Base-by-base conservation (phyloP, 1,284 basidiomycete genomes). In the Malassezia vespertilionis region DNA sequence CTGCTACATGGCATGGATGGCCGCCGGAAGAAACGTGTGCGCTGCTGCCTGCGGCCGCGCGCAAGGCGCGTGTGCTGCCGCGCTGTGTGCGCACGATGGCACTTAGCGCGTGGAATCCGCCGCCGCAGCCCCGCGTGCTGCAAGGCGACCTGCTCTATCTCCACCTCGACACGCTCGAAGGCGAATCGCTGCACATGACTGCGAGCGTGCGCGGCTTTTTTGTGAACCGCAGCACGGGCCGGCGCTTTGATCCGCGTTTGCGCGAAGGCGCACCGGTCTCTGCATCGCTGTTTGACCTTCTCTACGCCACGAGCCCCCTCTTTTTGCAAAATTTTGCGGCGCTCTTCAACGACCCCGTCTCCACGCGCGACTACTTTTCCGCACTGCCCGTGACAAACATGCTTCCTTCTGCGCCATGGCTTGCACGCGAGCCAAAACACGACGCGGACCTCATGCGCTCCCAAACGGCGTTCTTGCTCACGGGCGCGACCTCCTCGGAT, bases 41-140 rank as follows among this genome's bases (percentile, higher is more conserved):
- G 41, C 63, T 74, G 23, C 49, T 72, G 22, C 72, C 73, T 28
- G 50, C 60, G 5, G 56, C 57, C 4, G 58, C 62, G 10, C 56
- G 58, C 18, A 37, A 53, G 18, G 65, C 55, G 33, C 61, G 65
- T 15, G 26, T 54, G 59, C 49, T 72, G 62, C 57, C 70, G 57
- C 20, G 58, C 53, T 69, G 60, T 65, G 72, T 79, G 32, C 73
- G 72, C 50, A 65, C 72, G n/a, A 71, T 78, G 50, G 71, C 74
- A 50, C 63, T 79, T 40, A 75, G 76, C 21, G 73, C 74, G n/a
- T 79, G 78, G 76, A 78, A 77, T 63, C 77, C 77, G 20, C 76
- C 77, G 22, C 75, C 77, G 6, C 75, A 76, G 20, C 75, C 77
- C 54, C 69, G 73, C 28, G 74, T 74, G 33, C 73, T 77, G 32